Percentiles rank a stretch among this genome's conserved stretches.
phyloP scores from a whole-genome alignment of 2,329 filamentous ascomycete species.

The Didymella pomorum region DNA sequence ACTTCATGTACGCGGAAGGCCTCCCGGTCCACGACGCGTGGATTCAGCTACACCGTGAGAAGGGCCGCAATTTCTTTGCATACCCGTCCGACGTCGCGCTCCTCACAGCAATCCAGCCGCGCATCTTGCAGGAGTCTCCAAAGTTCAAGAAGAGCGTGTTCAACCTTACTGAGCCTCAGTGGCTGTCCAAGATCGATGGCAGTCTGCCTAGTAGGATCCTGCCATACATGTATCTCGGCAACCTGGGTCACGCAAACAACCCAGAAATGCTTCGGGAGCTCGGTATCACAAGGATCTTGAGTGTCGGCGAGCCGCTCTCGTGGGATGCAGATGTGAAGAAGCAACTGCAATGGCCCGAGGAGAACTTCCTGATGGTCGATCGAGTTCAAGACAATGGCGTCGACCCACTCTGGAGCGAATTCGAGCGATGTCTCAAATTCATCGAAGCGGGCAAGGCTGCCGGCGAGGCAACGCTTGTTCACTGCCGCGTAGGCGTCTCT shows the following conservation, averaged over 20 bases:
- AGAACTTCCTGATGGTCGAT: slow-evolving; percentile 82
- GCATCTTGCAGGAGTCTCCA: slow-evolving; percentile 77
- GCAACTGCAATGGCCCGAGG: slow-evolving; percentile 72
- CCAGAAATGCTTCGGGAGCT: slow-evolving; percentile 79
- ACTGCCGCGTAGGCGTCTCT: slow-evolving; percentile 95
- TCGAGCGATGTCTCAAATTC: slow-evolving; percentile 85
- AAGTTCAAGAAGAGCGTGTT: slow-evolving; percentile 58
- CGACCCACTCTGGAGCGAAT: slow-evolving; percentile 86
- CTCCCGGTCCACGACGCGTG: slow-evolving; percentile 83
- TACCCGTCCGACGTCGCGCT: slow-evolving; percentile 90
- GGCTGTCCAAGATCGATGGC: slow-evolving; percentile 85
- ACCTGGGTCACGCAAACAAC: slow-evolving; percentile 92
- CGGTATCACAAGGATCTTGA: slow-evolving; percentile 87
- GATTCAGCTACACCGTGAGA: slow-evolving; percentile 81
- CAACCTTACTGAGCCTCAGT: slow-evolving; percentile 72
- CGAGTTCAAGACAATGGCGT: slow-evolving; percentile 97
- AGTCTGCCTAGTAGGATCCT: slow-evolving; percentile 88
- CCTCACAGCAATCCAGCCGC: slow-evolving; percentile 76
- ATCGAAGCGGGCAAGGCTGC: slow-evolving; percentile 83
- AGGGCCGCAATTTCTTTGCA: slow-evolving; percentile 92
- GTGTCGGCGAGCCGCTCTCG: slow-evolving; percentile 85
- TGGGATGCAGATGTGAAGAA: slow-evolving; percentile 74
- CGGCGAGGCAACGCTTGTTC: slow-evolving; percentile 86
- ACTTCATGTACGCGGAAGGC: slow-evolving; percentile 91
- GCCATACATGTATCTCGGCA: slow-evolving; percentile 96